Evolutionary conservation across 352 stramenopile genomes (phyloP), one percentile per base, ranked within the genome.

Genomic region (Globisporangium orthogonon): DNA sequence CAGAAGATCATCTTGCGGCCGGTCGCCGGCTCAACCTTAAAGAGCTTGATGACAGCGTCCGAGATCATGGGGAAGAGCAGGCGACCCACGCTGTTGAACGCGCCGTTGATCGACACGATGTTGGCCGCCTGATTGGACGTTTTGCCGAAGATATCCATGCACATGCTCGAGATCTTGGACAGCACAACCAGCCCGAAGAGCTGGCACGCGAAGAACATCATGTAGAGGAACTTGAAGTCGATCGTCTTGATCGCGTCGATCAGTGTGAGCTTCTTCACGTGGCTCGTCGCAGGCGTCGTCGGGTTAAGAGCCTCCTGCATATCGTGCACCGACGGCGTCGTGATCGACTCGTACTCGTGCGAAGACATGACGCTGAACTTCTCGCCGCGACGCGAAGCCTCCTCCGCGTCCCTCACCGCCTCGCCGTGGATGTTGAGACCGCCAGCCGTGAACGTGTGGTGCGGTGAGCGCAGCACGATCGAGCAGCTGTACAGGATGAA

Each of bases 371-470:
- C 63, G 55, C 68, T 76, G 6, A 71, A 17, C 56, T 84, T 80
- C 53, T 83, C 70, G 1, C 61, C 66, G 3, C 65, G 63, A 7
- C 64, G 60, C n/a, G 73, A 50, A 1, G 62, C 64, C 28, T 77
- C 62, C 23, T 84, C 59, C 3, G 60, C 71, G 37, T 80, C 50
- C 7, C 62, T 51, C 17, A 85, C 66, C 0, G 44, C 63, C 48
- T 83, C 70, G 33, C 78, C 78, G 61, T 89, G 74, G 58, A 87
- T 83, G 65, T 89, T 82, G 10, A 86, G 65, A 3, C 78, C 78
- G 1, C 53, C 59, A 17, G 76, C 67, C 2, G 66, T 70, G 53
- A 85, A 89, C 6, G 70, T 62, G 50, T 66, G 55, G 53, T 75
- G 76, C n/a, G 78, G 78, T 5, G 65, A 75, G 29, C 78, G 70